A percentile compares a stretch with the other conserved stretches of the same genome.
phyloP scores from a whole-genome alignment of 768 basidiomycete genomes.

The Tricholoma sp. region DNA sequence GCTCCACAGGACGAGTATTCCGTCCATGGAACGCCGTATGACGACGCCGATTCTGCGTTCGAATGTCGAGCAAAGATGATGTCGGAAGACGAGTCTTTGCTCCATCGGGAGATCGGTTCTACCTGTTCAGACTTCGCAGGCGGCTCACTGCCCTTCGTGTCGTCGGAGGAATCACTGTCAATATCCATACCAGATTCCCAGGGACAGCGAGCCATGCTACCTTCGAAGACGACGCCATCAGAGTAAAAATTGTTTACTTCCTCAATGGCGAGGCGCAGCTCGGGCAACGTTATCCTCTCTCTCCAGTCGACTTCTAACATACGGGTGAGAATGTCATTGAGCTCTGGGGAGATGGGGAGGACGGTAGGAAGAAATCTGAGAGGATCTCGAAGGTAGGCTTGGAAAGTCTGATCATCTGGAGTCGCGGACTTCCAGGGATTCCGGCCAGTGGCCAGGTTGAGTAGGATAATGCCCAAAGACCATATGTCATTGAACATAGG shows the following conservation, averaged over 20 bases:
- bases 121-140: conserved; percentile 31
- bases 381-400: conserved; percentile 79
- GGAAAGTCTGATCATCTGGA: conserved; percentile 81
- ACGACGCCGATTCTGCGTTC: conserved; percentile 26
- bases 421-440: conserved; percentile 98
- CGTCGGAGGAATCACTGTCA: conserved; percentile 51
- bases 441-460: conserved; percentile 91
- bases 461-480: conserved; percentile 94
- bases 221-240: conserved; percentile 73
- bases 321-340: conserved; percentile 69
- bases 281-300: conserved; percentile 44
- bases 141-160: conserved; percentile 37
- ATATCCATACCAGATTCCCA: conserved; percentile 77
- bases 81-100: conserved; percentile 49
- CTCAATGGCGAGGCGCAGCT: conserved; percentile 54
- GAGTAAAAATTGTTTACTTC: conserved; percentile 65
- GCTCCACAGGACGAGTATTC: conserved; percentile 43
- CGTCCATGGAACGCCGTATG: conserved; percentile 38
- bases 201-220: conserved; percentile 73
- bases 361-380: conserved; percentile 75
- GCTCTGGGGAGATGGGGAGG: conserved; percentile 73
- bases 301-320: conserved; percentile 73
- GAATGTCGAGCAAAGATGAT: conserved; percentile 40
- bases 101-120: conserved; percentile 51
- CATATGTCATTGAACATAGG: conserved; percentile 92